phyloP scores from a whole-genome alignment of 1,284 basidiomycete genomes.

The Cutaneotrichosporon spelunceum region DNA sequence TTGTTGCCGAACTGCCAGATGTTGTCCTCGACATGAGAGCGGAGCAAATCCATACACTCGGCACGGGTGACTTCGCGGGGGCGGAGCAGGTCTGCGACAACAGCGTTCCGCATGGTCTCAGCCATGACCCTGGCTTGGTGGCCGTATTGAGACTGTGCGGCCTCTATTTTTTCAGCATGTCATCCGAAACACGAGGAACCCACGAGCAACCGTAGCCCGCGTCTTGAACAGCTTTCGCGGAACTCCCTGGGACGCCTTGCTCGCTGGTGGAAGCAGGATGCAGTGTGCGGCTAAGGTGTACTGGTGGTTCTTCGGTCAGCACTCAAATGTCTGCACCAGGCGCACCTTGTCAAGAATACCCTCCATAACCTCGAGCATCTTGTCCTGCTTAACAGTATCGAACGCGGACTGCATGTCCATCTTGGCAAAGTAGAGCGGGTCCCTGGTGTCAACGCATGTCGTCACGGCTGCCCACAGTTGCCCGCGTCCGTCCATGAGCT shows the following conservation, averaged over 20 bases:
- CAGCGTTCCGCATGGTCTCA: slow-evolving; percentile 65
- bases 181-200: too few relatives aligned
- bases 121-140: slow-evolving; percentile 59
- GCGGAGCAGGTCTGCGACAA: slow-evolving; percentile 75
- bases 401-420: slow-evolving; percentile 94
- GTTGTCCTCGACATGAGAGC: slow-evolving; percentile 86
- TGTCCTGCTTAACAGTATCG: slow-evolving; percentile 90
- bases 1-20: slow-evolving; percentile 59
- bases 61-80: slow-evolving; percentile 49
- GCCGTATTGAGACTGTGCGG: slow-evolving; percentile 21
- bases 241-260: slow-evolving; percentile 33
- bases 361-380: slow-evolving; percentile 72
- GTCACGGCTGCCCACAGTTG: slow-evolving; percentile 56
- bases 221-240: slow-evolving; percentile 41
- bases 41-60: slow-evolving; percentile 68
- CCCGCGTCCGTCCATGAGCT: slow-evolving; percentile 55
- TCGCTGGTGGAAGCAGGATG: slow-evolving; percentile 42
- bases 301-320: slow-evolving; percentile 32
- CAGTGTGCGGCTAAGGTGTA: slow-evolving; percentile 42
- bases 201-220: slow-evolving; percentile 29
- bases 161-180: not conserved
- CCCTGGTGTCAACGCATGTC: slow-evolving; percentile 54
- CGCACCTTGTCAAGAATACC: slow-evolving; percentile 70
- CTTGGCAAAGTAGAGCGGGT: slow-evolving; percentile 89
- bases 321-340: not conserved